Conservation (phyloP, 768 basidiomycete species). For the Clathrus columnatus region DNA sequence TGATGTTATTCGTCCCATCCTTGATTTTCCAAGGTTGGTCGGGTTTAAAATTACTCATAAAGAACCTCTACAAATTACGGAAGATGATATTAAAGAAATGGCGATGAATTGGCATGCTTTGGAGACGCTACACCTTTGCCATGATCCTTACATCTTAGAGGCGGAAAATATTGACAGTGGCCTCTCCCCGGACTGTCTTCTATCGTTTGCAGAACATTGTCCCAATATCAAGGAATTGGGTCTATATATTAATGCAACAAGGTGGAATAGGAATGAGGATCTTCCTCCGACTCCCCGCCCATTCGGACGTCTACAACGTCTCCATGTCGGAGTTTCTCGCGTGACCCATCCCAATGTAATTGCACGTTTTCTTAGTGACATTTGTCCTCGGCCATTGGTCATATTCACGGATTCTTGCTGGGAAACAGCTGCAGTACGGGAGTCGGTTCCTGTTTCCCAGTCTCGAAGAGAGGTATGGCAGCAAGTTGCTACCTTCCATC, state of each 20-base stretch:
- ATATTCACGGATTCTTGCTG: constrained; percentile 10
- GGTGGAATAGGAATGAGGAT: constrained; percentile 11
- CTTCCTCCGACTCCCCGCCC: constrained; percentile 14
- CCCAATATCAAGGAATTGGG: constrained; percentile 29
- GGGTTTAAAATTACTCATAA: constrained; percentile 27
- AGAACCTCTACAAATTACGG: constrained; percentile 18
- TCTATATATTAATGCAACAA: constrained; percentile 29
- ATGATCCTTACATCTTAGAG: constrained; percentile 15
- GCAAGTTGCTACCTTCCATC: constrained; percentile 3
- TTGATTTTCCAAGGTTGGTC: constrained; percentile 22
- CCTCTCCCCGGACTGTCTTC: constrained; percentile 24
- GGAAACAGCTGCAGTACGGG: constrained; percentile 7
- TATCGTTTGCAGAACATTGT: constrained; percentile 34
- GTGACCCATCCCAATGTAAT: constrained; percentile 34
- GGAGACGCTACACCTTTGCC: constrained; percentile 19
- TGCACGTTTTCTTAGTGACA: constrained; percentile 44
- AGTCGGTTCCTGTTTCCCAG: constrained; percentile 3
- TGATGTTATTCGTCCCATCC: constrained; percentile 29
- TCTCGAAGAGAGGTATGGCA: constrained; percentile 8
- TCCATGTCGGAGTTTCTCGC: constrained; percentile 45
- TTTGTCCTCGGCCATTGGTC: constrained; percentile 29
- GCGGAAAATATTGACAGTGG: background rate
- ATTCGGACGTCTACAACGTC: constrained; percentile 18
- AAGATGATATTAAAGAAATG: constrained; percentile 23
- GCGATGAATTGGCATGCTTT: constrained; percentile 21